These are phyloP conservation scores for Galerina marginata DNA, from an alignment of 768 basidiomycete species.

Conservation along the genomic window DNA sequence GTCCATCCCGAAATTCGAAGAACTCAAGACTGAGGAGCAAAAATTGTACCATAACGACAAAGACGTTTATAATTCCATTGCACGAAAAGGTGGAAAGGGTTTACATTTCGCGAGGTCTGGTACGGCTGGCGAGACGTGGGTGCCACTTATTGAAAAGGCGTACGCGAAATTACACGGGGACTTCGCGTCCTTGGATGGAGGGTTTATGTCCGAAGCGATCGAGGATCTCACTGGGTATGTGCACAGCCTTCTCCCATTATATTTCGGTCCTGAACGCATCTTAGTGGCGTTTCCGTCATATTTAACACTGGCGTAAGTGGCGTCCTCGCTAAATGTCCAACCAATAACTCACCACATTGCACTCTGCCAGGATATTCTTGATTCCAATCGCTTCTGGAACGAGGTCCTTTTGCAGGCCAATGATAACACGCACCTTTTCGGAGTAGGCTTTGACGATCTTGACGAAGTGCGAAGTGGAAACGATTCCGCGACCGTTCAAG, in stretches of 20 bases:
- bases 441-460: conserved; percentile 42
- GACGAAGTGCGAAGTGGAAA: conserved; percentile 29
- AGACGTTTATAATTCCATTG: conserved; percentile 39
- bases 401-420: conserved; percentile 54
- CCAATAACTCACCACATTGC: background rate
- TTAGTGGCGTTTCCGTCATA: conserved; percentile 44
- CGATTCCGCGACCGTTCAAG: conserved; percentile 24
- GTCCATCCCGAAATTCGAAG: conserved; percentile 48
- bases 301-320: conserved; percentile 35
- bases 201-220: conserved; percentile 47
- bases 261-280: background rate
- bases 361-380: conserved; percentile 44
- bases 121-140: conserved; percentile 50
- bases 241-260: background rate
- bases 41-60: conserved; percentile 49
- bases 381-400: conserved; percentile 52
- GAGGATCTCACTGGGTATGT: conserved; percentile 59
- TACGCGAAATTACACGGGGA: conserved; percentile 56
- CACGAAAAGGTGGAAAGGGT: conserved; percentile 41
- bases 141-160: conserved; percentile 54
- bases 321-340: background rate
- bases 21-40: conserved; percentile 37
- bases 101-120: conserved; percentile 47
- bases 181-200: conserved; percentile 39
- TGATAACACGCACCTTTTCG: conserved; percentile 46